Evolutionary conservation across 441 rosid genomes (phyloP), one percentile per base, ranked within the genome.

Genomic region (Bocquillonia castaneifolia): DNA sequence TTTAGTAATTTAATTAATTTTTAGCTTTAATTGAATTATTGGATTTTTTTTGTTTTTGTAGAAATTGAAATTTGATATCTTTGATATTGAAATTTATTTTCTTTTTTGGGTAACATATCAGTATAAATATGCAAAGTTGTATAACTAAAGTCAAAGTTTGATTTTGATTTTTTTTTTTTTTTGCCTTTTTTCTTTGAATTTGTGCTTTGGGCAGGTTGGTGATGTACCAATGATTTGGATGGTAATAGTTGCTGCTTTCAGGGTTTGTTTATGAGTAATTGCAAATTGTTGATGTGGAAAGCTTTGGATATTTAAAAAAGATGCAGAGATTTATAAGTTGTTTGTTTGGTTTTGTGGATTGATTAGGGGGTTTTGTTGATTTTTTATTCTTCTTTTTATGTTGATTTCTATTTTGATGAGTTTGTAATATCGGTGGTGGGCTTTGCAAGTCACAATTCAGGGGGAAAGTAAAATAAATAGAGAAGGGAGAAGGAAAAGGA

Each of bases 321-420:
- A 88, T 80, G 90, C 80, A 85, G 83, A 86, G 86, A 62, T 78
- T 82, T 28, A 75, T 85, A 84, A 83, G 74, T 60, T 85, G 89
- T 59, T 84, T 78, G 59, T 85, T 82, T 76, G 96, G 96, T 53
- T 92, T 92, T 81, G 95, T 90, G 54, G 93, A 90, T 66, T 90
- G 90, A 88, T 79, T 61, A 69, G 62, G 68, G 34, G 60, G 60
- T 52, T 73, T 56, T 59, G 69, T 50, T 47, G 72, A 74, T 74
- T 75, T 48, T 57, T 32, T 62, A 37, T 51, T 66, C 31, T 58
- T 53, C 48, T 32, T 44, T 71, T 74, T 53, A 58, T 29, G 34
- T 53, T 50, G 50, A 23, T 29, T 37, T 32, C 45, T 67, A 59
- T 68, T 68, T 36, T 53, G 45, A 61, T 60, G 64, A 59, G 53